A percentile compares a stretch with the other conserved stretches of the same genome.
Conservation (phyloP, 352 stramenopile species). For the Pythium vanterpoolii region DNA sequence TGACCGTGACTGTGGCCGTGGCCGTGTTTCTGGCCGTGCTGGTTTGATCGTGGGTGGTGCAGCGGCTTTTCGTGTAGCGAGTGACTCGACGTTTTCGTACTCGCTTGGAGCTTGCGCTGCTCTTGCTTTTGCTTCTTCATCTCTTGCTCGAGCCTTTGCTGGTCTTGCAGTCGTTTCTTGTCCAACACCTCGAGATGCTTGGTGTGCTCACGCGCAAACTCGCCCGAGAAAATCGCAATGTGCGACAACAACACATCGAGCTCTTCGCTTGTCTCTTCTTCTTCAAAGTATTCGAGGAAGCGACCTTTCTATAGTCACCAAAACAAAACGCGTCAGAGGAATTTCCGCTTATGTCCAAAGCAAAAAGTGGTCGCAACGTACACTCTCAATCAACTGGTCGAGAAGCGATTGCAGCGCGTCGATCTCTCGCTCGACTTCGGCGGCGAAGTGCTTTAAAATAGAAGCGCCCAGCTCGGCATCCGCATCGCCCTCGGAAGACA, state of each 20-base stretch:
- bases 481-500: slow-evolving; percentile 18
- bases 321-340: not conserved
- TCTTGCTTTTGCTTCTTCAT: slow-evolving; percentile 13
- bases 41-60: slow-evolving; percentile 12
- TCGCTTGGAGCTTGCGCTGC: slow-evolving; percentile 2
- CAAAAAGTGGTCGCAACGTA: slow-evolving; percentile 23
- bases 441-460: slow-evolving; percentile 56
- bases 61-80: slow-evolving; percentile 22
- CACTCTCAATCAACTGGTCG: slow-evolving; percentile 49
- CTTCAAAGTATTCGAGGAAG: slow-evolving; percentile 83
- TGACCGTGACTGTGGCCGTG: not conserved
- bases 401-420: slow-evolving; percentile 43
- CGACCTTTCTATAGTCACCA: slow-evolving; percentile 49
- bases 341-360: not conserved
- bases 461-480: slow-evolving; percentile 36
- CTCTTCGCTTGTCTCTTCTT: slow-evolving; percentile 76
- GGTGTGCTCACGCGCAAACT: slow-evolving; percentile 68
- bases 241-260: slow-evolving; percentile 69
- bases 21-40: slow-evolving; percentile 2
- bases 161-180: slow-evolving; percentile 25
- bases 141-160: slow-evolving; percentile 22
- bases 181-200: slow-evolving; percentile 55
- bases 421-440: slow-evolving; percentile 60
- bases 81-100: slow-evolving; percentile 3
- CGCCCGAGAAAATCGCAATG: slow-evolving; percentile 70